Base-by-base conservation (phyloP, 2,329 filamentous ascomycete genomes). In the Fusarium robinianum region DNA sequence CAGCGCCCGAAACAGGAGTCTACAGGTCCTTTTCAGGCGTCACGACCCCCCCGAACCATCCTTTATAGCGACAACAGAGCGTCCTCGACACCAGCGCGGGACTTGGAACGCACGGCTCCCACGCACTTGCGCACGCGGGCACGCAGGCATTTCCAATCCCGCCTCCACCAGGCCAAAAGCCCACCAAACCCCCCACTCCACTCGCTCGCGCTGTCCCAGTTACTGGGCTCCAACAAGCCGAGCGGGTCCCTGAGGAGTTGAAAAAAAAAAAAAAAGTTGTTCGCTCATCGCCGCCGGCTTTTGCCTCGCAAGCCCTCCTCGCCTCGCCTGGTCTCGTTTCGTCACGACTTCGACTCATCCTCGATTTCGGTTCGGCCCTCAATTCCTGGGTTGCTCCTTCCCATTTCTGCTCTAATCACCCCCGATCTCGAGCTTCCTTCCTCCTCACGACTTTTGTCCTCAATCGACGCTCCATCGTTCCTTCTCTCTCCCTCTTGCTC, bases 141-240 rank as follows among this genome's bases (percentile, higher is more conserved):
- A 46, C 51, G 41, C 30, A 46, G 42, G 49, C 47, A 58, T 60
- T 57, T 58, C 52, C 57, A 60, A 55, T 53, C 45, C 45, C 22
- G 43, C 51, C 39, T 51, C 56, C 48, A 49, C 53, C 35, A 53
- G 22, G 16, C 25, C 18, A 15, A 35, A 38, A 45, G 38, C 33
- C 36, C 43, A 47, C 37, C 41, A 43, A 35, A 38, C 42, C 46
- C 41, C 52, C 53, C 55, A 44, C 45, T 45, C 48, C 39, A 30
- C 49, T 35, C 26, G 33, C 41, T 43, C 34, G 32, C 29, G 18
- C 41, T 22, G 32, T 36, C 46, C 37, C 38, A 48, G 50, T 33
- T 46, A 38, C 38, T 48, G 46, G 31, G 47, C 49, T 60, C 51
- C 44, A 58, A 52, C 41, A 57, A 48, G 27, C 41, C 44, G 41